These are phyloP conservation scores for Kodamaea restingae DNA, from an alignment of 805 yeast species.

Conservation along the genomic window DNA sequence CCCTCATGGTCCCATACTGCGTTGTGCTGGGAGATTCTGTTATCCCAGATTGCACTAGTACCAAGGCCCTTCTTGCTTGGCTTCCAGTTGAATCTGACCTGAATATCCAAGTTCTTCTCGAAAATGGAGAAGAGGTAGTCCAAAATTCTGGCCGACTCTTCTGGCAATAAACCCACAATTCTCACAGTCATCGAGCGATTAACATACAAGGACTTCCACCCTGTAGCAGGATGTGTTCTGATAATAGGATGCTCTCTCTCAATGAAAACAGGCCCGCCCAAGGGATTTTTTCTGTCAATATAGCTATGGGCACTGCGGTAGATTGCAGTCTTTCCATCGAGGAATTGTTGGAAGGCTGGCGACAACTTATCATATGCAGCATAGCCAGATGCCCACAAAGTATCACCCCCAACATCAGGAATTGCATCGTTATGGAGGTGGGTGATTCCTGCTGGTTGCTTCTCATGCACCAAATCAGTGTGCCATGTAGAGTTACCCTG, in stretches of 20 bases:
- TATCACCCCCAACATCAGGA: conserved; percentile 48
- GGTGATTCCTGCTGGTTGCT: conserved; percentile 35
- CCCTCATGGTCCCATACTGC: conserved; percentile 52
- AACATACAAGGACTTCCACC: conserved; percentile 30
- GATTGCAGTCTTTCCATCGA: conserved; percentile 50
- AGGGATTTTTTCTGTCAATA: conserved; percentile 32
- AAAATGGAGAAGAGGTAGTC: conserved; percentile 13
- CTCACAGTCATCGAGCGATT: conserved; percentile 29
- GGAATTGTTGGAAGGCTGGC: conserved; percentile 45
- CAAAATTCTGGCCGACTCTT: conserved; percentile 18
- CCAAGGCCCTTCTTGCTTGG: conserved; percentile 15
- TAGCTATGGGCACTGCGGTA: conserved; percentile 39
- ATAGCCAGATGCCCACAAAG: conserved; percentile 55
- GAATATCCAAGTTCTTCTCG: conserved; percentile 18
- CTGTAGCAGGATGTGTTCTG: conserved; percentile 33
- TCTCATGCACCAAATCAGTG: conserved; percentile 35
- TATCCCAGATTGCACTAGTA: conserved; percentile 55
- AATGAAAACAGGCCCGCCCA: conserved; percentile 25
- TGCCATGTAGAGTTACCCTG: conserved; percentile 31
- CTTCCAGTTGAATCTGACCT: conserved; percentile 18
- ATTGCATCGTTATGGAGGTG: conserved; percentile 38
- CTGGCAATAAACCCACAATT: conserved; percentile 28
- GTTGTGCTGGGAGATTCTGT: conserved; percentile 50
- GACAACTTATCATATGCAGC: conserved; percentile 56
- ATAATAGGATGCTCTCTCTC: conserved; percentile 30